Evolutionary conservation across 805 yeast species (phyloP).

Genomic region (Candida hispaniensis): DNA sequence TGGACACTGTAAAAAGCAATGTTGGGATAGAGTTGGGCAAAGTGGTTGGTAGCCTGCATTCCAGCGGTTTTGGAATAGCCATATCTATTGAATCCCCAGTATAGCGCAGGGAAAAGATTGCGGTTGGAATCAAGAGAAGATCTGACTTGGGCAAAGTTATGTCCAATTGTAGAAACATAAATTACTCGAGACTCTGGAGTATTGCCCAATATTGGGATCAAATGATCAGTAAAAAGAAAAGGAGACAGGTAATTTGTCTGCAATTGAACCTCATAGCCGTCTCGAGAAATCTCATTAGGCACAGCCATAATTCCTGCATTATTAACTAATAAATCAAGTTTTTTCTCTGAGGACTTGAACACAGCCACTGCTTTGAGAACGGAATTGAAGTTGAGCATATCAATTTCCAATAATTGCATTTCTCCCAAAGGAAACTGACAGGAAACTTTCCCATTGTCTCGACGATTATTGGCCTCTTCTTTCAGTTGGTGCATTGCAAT

Average conservation of each 20-base stretch:
- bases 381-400: conserved; percentile 14
- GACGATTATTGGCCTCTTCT: conserved; percentile 40
- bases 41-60: conserved; percentile 56
- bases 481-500: conserved; percentile 47
- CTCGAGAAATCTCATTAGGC: conserved; percentile 51
- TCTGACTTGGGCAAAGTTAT: conserved; percentile 40
- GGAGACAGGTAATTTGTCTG: conserved; percentile 73
- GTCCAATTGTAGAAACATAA: conserved; percentile 57
- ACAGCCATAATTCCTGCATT: conserved; percentile 78
- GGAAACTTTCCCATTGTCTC: neutral
- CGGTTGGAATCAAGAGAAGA: conserved; percentile 41
- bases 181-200: conserved; percentile 36
- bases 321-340: conserved; percentile 51
- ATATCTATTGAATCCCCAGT: conserved; percentile 70
- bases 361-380: conserved; percentile 3
- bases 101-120: conserved; percentile 49
- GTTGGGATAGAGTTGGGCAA: conserved; percentile 57
- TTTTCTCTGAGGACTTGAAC: neutral
- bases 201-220: conserved; percentile 44
- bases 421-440: conserved; percentile 16
- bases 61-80: conserved; percentile 69
- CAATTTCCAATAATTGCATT: conserved; percentile 16
- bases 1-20: conserved; percentile 57
- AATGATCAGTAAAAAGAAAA: conserved; percentile 50
- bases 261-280: conserved; percentile 66